Evolutionary conservation across 306 rosid species (phyloP), one percentile per base, ranked within the genome.

Genomic region (Leucaena leucocephala): DNA sequence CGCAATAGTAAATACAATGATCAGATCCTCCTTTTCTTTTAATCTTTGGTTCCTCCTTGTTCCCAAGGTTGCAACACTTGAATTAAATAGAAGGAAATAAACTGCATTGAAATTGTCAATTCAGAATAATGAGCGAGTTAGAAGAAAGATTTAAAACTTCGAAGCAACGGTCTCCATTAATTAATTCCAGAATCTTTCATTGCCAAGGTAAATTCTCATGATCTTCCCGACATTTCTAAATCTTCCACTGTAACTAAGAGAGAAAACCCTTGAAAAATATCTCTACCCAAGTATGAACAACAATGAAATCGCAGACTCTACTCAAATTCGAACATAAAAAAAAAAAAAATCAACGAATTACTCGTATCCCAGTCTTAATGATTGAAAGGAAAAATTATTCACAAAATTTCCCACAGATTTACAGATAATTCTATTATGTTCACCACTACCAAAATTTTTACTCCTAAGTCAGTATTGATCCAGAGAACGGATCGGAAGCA

Each of bases 301-400:
- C 55, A 64, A 13, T 4, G 45, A 64, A 64, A 15, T 15, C 46
- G 3, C 71, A 38, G 55, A 39, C 2, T 38, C 22, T 3, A 38
- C 46, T 40, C 10, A 16, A 35, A 34, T 34, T 49, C 76, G n/a
- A 71, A 15, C 21, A 22, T 4, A 0, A 14, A 70, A 14, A 27
- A 27, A 14, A 27, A 27, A 39, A 66, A 7, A 27, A 48, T 3
- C 27, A 38, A 4, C 50, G 15, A 63, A 8, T 13, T 6, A 0
- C 16, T 44, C 27, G 1, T 27, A 27, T 27, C 27, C 27, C 27
- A 27, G 27, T 27, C 36, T 11, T 71, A 59, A 19, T 3, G 5
- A 8, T 63, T 5, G 61, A 43, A 67, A 45, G 57, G 38, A 81
- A 64, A 8, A 46, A 11, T 35, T 40, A 76, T 34, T 76, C 17